Evolutionary conservation across 78 protist genomes (phyloP).

Genomic region (Cyanophora paradoxa): DNA sequence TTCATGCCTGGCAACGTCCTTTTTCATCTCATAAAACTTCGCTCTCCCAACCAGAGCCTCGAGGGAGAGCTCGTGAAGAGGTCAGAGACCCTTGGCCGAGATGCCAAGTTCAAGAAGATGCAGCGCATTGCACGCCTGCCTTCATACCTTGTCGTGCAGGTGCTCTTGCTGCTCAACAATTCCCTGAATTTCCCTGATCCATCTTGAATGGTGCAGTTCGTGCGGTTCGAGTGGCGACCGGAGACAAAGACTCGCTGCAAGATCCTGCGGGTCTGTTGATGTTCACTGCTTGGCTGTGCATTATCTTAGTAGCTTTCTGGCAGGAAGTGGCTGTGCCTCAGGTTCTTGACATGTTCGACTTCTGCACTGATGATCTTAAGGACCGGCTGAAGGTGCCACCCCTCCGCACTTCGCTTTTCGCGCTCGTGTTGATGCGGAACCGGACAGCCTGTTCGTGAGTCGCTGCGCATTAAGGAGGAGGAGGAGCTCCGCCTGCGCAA

Average conservation of each 20-base stretch:
- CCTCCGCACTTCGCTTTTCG: no score
- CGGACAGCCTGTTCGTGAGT: no score
- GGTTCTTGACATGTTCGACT: conserved; percentile 6
- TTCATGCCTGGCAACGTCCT: neutral
- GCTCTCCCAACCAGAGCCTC: conserved; percentile 49
- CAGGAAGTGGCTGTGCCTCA: no score
- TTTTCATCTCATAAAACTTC: neutral
- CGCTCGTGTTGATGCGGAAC: no score
- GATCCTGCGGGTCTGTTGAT: conserved; percentile 44
- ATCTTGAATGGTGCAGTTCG: conserved; percentile 77
- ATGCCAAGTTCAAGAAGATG: conserved; percentile 45
- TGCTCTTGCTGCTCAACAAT: no score
- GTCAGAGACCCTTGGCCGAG: conserved; percentile 38
- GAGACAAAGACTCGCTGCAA: conserved; percentile 49
- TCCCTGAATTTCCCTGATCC: no score
- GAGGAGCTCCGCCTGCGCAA: neutral
- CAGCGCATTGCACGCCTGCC: conserved; percentile 62
- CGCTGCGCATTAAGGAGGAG: neutral
- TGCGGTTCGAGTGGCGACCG: conserved; percentile 74
- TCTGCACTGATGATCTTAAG: neutral
- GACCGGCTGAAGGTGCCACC: neutral
- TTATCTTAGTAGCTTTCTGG: no score
- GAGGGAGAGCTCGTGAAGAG: conserved; percentile 45
- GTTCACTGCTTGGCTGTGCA: no score
- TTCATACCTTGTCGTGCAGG: conserved; percentile 48